Conservation (phyloP, 257 asterid species). For the Jacaranda copaia region DNA sequence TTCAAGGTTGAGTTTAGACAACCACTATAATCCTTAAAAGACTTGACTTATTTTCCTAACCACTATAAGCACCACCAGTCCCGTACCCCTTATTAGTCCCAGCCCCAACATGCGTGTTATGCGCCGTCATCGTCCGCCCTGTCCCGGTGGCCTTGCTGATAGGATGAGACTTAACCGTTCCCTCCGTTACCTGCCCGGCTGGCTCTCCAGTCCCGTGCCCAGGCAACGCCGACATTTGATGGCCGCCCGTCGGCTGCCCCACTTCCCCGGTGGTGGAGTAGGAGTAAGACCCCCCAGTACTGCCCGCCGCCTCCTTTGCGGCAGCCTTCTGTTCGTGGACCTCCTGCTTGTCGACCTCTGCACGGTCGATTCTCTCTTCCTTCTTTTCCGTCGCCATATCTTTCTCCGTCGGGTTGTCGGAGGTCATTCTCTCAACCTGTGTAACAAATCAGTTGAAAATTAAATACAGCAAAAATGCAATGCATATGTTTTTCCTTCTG, state of each 20-base stretch:
- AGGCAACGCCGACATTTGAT: conserved; percentile 54
- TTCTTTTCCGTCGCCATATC: conserved; percentile 52
- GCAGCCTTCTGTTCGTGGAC: conserved; percentile 38
- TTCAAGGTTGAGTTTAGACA: too few relatives aligned
- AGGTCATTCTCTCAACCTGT: conserved; percentile 49
- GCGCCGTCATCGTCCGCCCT: conserved; percentile 43
- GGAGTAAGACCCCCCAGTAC: conserved; percentile 39
- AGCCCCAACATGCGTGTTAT: conserved; percentile 40
- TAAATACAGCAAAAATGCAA: neutral
- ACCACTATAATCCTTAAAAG: too few relatives aligned
- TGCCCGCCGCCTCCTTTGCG: neutral
- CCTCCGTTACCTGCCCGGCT: conserved; percentile 48
- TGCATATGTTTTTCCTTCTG: neutral
- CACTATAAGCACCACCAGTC: conserved; percentile 47
- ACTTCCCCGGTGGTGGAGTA: conserved; percentile 43
- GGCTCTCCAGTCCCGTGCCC: conserved; percentile 61
- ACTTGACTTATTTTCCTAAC: neutral
- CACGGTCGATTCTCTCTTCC: conserved; percentile 44
- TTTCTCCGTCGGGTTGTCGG: conserved; percentile 47
- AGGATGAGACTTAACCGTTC: conserved; percentile 45
- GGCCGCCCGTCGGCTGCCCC: conserved; percentile 41
- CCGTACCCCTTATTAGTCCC: conserved; percentile 36
- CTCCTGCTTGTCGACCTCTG: conserved; percentile 47
- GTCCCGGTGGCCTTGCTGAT: conserved; percentile 52
- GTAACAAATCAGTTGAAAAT: neutral